Evolutionary conservation across 495 filamentous ascomycete genomes (phyloP), one percentile per base, ranked within the genome.

Genomic region (Podospora pseudocomata): DNA sequence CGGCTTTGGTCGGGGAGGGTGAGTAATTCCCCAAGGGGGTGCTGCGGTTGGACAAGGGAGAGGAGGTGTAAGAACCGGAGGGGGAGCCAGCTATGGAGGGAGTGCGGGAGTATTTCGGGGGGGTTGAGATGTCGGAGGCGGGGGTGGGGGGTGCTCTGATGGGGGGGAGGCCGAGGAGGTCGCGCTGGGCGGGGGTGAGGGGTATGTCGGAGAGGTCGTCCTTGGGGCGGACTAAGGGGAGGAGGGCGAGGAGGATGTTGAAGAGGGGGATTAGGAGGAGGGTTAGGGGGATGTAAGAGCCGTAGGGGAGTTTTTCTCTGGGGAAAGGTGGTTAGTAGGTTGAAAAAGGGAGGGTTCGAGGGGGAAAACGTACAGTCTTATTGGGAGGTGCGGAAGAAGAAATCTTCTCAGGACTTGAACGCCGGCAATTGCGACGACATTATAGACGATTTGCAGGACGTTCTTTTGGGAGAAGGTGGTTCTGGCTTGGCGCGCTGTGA

Each of bases 121-220:
- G 95, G 0, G 94, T 97, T 72, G 90, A 85, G 77, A 90, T 94
- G 15, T 85, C 84, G 6, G 84, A 81, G 60, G 80, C 80, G 0
- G 91, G 88, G 0, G 92, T 93, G 3, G 84, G 80, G 3, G 68
- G 58, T n/a, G 83, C 80, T 2, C 84, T 81, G 56, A 83, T 88
- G 5, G 92, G 91, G 63, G 90, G 86, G 11, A 99, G 87, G 13
- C 94, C 93, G 20, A 99, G 85, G 19, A 97, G 86, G 64, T 86
- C 83, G 55, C 95, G 91, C 78, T 99, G 95, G 15, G 89, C 88
- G 26, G 95, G 92, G 5, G 93, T 97, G 64, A 99, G 85, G 68
- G 95, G 88, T 61, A 99, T 96, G 76, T 99, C 94, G 71, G 88
- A 82, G 67, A 97, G 84, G 68, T 94, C 86, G 77, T 97, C 93